Percentiles rank a stretch among this genome's conserved stretches.
Conservation (phyloP, 139 green algal genomes). For the Closterium sp. region DNA sequence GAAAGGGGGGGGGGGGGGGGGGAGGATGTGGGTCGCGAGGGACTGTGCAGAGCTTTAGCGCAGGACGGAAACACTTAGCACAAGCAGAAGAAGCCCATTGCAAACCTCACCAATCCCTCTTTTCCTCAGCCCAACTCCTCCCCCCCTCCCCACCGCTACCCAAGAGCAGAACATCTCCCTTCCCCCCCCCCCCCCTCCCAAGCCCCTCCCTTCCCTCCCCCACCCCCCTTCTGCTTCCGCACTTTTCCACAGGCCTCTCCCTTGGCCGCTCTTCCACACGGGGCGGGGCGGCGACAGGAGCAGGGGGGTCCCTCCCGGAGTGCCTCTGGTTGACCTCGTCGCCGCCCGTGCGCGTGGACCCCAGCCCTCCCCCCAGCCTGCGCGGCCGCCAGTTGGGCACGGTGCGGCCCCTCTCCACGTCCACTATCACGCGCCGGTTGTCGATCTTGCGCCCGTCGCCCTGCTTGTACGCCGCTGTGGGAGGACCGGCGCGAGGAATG, state of each 20-base stretch:
- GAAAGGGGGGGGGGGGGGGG: too few relatives aligned
- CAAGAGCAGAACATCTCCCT: not conserved
- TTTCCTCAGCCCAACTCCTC: too few relatives aligned
- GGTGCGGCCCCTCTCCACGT: conserved; percentile 60
- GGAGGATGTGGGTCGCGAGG: not conserved
- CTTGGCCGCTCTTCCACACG: not conserved
- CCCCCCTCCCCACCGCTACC: not conserved
- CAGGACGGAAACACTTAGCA: too few relatives aligned
- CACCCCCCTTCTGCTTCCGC: not conserved
- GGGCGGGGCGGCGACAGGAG: not conserved
- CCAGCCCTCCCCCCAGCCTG: conserved; percentile 56
- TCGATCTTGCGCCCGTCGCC: conserved; percentile 59
- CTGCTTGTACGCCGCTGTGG: conserved; percentile 54
- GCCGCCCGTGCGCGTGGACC: conserved; percentile 43
- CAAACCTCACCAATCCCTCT: not conserved
- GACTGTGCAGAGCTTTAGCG: not conserved
- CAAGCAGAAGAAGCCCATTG: not conserved
- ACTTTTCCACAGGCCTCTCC: not conserved
- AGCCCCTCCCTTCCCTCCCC: not conserved
- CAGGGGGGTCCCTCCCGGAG: conserved; percentile 14
- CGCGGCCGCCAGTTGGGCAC: conserved; percentile 56
- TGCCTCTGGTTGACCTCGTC: conserved; percentile 49
- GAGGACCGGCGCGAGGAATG: not conserved
- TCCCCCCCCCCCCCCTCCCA: not conserved
- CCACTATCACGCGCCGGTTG: conserved; percentile 56